These are phyloP conservation scores for Echites panduratus DNA, from an alignment of 257 asterid genomes.

Conservation along the genomic window DNA sequence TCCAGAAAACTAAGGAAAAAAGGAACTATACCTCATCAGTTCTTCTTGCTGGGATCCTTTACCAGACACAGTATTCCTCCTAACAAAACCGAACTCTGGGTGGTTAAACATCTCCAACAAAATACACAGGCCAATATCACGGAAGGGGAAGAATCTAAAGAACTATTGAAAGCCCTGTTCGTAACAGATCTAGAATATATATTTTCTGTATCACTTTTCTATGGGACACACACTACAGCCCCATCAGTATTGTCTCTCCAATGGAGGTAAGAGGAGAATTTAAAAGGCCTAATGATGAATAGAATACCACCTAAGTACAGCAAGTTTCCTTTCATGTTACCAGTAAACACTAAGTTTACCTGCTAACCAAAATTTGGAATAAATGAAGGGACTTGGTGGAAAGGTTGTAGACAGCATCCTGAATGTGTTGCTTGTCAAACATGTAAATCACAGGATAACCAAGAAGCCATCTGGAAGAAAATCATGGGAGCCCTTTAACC, in stretches of 20 bases:
- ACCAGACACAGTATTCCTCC: slow-evolving; percentile 37
- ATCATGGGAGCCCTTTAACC: background rate
- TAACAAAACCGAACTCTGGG: slow-evolving; percentile 12
- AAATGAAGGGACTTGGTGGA: slow-evolving; percentile 67
- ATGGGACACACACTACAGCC: background rate
- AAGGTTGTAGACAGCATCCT: slow-evolving; percentile 61
- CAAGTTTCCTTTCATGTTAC: background rate
- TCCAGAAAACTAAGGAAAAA: no score
- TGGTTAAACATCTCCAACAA: background rate
- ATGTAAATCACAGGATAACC: slow-evolving; percentile 79
- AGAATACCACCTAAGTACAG: no score
- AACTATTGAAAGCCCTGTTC: background rate
- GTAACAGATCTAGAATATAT: background rate
- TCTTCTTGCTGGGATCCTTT: slow-evolving; percentile 48
- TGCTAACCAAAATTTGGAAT: slow-evolving; percentile 54
- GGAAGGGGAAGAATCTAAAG: background rate
- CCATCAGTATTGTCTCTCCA: background rate
- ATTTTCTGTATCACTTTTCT: background rate
- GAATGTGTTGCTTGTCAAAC: slow-evolving; percentile 52
- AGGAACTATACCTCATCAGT: slow-evolving; percentile 48
- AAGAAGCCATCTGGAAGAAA: slow-evolving; percentile 66
- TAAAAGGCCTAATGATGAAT: no score
- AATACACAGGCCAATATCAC: background rate
- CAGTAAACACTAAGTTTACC: slow-evolving; percentile 30
- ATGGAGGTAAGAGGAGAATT: background rate